Base-by-base conservation (phyloP, 1,139 yeast genomes). In the Zygoascus sp. region DNA sequence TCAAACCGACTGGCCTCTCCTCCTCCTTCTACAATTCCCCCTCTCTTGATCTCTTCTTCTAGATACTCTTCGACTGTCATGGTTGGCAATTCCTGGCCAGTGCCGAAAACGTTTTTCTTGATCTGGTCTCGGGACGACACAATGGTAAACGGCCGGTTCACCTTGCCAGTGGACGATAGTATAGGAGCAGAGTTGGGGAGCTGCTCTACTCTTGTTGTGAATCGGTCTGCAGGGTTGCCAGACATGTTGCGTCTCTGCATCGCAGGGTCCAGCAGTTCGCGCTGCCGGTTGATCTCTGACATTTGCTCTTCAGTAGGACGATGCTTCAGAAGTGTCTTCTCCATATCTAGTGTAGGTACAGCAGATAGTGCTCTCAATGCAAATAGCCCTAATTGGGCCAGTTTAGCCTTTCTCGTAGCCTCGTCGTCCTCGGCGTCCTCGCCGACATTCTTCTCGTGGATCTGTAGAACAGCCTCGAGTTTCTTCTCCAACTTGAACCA, bases 41-140 rank as follows among this genome's bases (percentile, higher is more conserved):
- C 97, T 58, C 85, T 80, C 13, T 81, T 81, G 56, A 85, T 71
- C 62, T 92, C 98, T 58, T 86, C 81, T 46, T 89, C 95, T 46
- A 92, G 72, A 54, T 85, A 83, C 58, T 92, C 97, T 55, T 92
- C 98, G 0, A 94, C 92, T 0, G 96, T 73, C 95, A 94, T 88
- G 0, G 97, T 87, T 1, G 99, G 99, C 34, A 92, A 72, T 32
- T 77, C 81, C 65, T 92, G 97, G 0, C 97, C 98, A 1, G 95
- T 87, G 1, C 97, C 97, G 60, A 79, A 81, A 0, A 90, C 96
- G 56, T 81, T 79, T 22, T 72, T 68, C 49, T 75, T 72, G 19
- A 87, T 58, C 40, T 81, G 77, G 21, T 80, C 77, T 46, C 85
- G 73, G 5, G 80, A 71, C 19, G 60, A 52, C 5, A 88, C 79